Evolutionary conservation across 2,329 filamentous ascomycete species (phyloP), one percentile per base, ranked within the genome.

Genomic region (Leptographium procerum): DNA sequence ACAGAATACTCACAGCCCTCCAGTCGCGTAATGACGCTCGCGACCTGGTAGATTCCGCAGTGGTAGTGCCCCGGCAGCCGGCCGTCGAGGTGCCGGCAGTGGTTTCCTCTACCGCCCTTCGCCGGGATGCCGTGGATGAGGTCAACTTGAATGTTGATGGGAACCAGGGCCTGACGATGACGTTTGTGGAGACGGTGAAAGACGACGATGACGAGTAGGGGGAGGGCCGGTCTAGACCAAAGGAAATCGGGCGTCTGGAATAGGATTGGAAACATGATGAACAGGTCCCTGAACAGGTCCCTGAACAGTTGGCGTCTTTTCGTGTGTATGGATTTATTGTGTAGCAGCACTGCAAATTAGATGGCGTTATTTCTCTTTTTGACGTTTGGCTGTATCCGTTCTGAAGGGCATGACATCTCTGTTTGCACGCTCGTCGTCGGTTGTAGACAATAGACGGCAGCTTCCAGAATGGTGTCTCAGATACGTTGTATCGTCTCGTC

Each of bases 71-170:
- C 22, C 45, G 45, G 45, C 3, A 14, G 2, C 19, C 59, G 29
- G 22, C 55, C 24, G 47, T 16, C 13, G 53, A 52, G 14, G 40
- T 48, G 8, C 52, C 58, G n/a, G 55, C 57, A 16, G 54, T 53
- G 26, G 52, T 53, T 11, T 22, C 54, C 22, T 28, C 59, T 1
- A 26, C 62, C 26, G 57, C 62, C 11, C 59, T 58, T 40, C 61
- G 65, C 28, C 64, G 65, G 29, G 66, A 68, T 13, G 63, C 68
- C 60, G 71, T 76, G 26, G 74, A 76, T 59, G 66, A 69, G 13
- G 71, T 76, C 65, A 76, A 75, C 66, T 65, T 76, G 43, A 77
- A 76, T 33, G 73, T 76, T 19, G 70, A 73, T 56, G 73, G 70
- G 43, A 66, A 69, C 48, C 72, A 74, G 64, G 73, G 73, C n/a